Evolutionary conservation across 495 filamentous ascomycete species (phyloP).

Genomic region (Aspergillus conjunctus): DNA sequence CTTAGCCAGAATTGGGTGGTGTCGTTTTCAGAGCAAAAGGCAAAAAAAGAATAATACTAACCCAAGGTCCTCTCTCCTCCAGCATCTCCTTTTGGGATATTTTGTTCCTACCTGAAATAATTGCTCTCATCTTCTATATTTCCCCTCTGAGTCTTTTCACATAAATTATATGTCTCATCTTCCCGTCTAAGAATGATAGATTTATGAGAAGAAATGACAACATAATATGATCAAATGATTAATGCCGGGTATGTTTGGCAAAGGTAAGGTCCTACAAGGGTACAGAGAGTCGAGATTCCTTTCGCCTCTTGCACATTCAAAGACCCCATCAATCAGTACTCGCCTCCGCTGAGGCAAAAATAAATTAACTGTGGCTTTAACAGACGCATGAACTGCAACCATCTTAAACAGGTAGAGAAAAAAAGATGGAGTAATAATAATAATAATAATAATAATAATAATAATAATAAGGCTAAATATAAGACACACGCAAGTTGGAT

Average conservation of each 20-base stretch:
- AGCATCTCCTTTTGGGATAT: neutral
- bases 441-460: neutral
- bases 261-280: neutral
- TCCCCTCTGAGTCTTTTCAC: neutral
- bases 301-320: neutral
- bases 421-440: neutral
- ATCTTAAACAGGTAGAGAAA: neutral
- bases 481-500: slow-evolving; percentile 24
- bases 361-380: slow-evolving; percentile 12
- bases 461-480: neutral
- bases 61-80: too few relatives aligned
- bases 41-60: too few relatives aligned
- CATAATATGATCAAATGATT: too few relatives aligned
- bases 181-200: too few relatives aligned
- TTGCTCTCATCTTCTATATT: neutral
- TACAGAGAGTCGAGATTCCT: neutral
- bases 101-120: neutral
- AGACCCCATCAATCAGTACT: too few relatives aligned
- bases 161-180: too few relatives aligned
- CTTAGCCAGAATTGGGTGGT: slow-evolving; percentile 19
- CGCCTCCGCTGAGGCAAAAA: slow-evolving; percentile 16
- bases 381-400: slow-evolving; percentile 9
- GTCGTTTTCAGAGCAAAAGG: too few relatives aligned
- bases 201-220: too few relatives aligned
- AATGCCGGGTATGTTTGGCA: too few relatives aligned